phyloP scores from a whole-genome alignment of 371 early-diverging fungal species.

The Mortierella sp. region DNA sequence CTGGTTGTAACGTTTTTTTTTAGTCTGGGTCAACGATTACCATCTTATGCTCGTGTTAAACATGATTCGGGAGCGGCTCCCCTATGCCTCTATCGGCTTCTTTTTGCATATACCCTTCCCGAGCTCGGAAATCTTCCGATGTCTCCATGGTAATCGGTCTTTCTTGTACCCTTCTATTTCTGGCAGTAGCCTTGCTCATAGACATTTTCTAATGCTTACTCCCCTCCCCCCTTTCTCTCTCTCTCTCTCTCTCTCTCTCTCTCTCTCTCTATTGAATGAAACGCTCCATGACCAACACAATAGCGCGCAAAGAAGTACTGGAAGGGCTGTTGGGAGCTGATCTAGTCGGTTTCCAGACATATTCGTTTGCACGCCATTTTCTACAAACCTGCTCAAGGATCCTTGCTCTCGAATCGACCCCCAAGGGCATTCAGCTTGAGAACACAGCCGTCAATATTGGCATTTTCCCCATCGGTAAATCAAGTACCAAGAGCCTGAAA shows the following conservation, averaged over 20 bases:
- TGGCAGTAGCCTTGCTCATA: background rate
- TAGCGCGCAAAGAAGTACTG: conserved; percentile 82
- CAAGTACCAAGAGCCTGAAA: conserved; percentile 10
- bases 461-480: conserved; percentile 94
- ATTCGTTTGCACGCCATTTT: conserved; percentile 95
- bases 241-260: background rate
- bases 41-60: conserved; percentile 95
- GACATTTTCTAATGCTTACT: background rate
- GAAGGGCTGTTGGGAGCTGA: conserved; percentile 88
- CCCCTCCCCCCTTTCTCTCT: background rate
- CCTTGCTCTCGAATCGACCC: conserved; percentile 84
- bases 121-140: conserved; percentile 90
- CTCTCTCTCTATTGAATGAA: background rate
- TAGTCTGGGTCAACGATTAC: conserved; percentile 99
- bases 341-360: conserved; percentile 92
- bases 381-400: conserved; percentile 87
- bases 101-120: conserved; percentile 98
- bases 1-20: conserved; percentile 9
- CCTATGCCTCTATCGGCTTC: conserved; percentile 90
- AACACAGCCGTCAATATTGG: conserved; percentile 85
- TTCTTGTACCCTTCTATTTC: conserved; percentile 13
- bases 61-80: conserved; percentile 80
- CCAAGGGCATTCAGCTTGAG: conserved; percentile 83
- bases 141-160: conserved; percentile 82
- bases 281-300: background rate